phyloP scores from a whole-genome alignment of 768 basidiomycete species.

The Auriscalpium vulgare region DNA sequence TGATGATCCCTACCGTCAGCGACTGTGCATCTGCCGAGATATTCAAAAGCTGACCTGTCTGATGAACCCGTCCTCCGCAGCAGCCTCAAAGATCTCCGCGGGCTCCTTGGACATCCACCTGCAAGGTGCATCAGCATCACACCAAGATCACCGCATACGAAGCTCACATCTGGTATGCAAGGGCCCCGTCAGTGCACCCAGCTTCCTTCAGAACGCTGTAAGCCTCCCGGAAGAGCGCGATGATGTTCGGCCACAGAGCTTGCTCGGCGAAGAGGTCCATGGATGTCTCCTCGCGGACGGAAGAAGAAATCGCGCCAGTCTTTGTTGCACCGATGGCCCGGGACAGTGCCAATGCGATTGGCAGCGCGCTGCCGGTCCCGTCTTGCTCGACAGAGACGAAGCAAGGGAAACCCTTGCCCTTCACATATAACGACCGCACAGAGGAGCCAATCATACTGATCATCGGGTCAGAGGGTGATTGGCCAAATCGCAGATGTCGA shows the following conservation, averaged over 20 bases:
- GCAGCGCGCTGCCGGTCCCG: conserved; percentile 40
- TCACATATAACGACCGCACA: conserved; percentile 52
- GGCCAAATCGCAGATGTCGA: background rate
- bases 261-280: conserved; percentile 64
- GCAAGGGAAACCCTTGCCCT: conserved; percentile 55
- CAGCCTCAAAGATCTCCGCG: conserved; percentile 60
- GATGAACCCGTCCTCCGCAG: conserved; percentile 61
- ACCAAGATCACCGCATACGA: background rate
- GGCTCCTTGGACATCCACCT: conserved; percentile 74
- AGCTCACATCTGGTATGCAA: conserved; percentile 55
- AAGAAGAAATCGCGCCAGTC: conserved; percentile 55
- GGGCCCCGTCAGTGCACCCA: conserved; percentile 58
- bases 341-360: conserved; percentile 44
- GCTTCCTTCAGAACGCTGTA: conserved; percentile 56
- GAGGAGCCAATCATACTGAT: conserved; percentile 60
- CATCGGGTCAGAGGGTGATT: background rate
- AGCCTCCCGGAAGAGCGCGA: conserved; percentile 53
- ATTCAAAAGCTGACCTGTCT: conserved; percentile 31
- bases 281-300: conserved; percentile 52
- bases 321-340: conserved; percentile 54
- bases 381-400: conserved; percentile 60
- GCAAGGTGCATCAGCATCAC: background rate
- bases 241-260: conserved; percentile 61
- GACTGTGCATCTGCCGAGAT: background rate
- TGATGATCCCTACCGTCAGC: background rate